Base-by-base conservation (phyloP, 225 moss, liverwort and hornwort species). In the Polytrichum commune region DNA sequence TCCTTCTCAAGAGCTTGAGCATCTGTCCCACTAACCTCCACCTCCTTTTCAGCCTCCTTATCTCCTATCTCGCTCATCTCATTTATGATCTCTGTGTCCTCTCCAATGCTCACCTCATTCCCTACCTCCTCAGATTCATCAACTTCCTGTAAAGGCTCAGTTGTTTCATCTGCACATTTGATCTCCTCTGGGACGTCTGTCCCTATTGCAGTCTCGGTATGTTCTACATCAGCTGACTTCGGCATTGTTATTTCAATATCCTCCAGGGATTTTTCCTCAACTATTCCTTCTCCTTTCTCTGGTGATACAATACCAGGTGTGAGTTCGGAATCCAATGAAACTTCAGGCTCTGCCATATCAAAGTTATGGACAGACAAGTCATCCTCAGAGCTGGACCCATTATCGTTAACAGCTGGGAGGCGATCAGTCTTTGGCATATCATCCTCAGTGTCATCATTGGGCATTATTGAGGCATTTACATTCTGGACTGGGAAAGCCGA, bases 401-500 rank as follows among this genome's bases (percentile, higher is more conserved):
- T 76, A 69, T 78, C 83, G 27, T 65, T 71, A 13, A 70, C 33
- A 78, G 88, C 82, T 75, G 88, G 88, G 73, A 88, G 88, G 25
- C 84, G 88, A 74, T 85, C 88, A 29, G 80, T 85, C 75, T 84
- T 88, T 70, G 87, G 87, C 79, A 84, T 82, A 65, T 88, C 88
- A 63, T 89, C 89, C 32, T 86, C 82, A 73, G 77, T 75, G 66
- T 81, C 84, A 53, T 77, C 65, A 74, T 78, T 85, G 26, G 78
- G 88, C 65, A 73, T 82, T 55, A 88, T 82, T 22, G 84, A 82
- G 73, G 86, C 81, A 81, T 76, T 84, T 5, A 96, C 73, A 32
- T 82, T 85, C 73, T 84, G 78, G 28, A 98, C 84, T 66, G 98
- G 98, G 68, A 93, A 95, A 78, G 85, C 26, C 63, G 91, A 84